Base-by-base conservation (phyloP, 176 grass and related monocot species). In the Microstegium vimineum region DNA sequence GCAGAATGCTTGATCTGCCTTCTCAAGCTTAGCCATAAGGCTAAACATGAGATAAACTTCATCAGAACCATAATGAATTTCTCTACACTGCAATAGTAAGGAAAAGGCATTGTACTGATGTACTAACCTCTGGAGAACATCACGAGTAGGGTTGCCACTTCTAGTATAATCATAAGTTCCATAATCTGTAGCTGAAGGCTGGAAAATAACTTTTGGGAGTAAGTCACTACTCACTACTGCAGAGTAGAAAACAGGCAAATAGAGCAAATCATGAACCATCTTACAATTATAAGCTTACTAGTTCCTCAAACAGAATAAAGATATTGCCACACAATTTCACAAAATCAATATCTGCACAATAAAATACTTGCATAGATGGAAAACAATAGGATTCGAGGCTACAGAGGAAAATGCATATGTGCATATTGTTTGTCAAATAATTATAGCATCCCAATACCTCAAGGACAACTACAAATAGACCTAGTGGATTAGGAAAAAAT, bases 121-220 rank as follows among this genome's bases (percentile, higher is more conserved):
- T 51, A 79, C 62, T 57, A 66, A 95, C 96, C 93, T 95, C 86
- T 98, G 90, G 42, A 98, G 83, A 79, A 93, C 96, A 93, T 98
- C 96, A 69, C 96, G 93, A 62, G 96, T 98, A 43, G 92, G 95
- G 70, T 98, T 98, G 23, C 95, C 95, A 52, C 95, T 98, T 84
- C 95, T 95, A 63, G 95, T 98, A 75, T 98, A 98, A 86, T 98
- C 95, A 77, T 98, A 98, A 62, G 89, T 1, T 75, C 95, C 95
- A 86, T 86, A 85, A 59, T 88, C 91, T 66, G 95, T 98, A 59
- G 94, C 94, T 36, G 94, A 94, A 84, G 94, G 91, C 94, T 97
- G 47, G 2, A 82, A 92, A 85, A 88, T 30, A 94, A 83, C 4
- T 74, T 74, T 14, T 15, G 26, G 15, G 13, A 67, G 18, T 52